Percentiles rank a stretch among this genome's conserved stretches.
Evolutionary conservation across 2,329 filamentous ascomycete species (phyloP).

Genomic region (Ceratocystis albifundus): DNA sequence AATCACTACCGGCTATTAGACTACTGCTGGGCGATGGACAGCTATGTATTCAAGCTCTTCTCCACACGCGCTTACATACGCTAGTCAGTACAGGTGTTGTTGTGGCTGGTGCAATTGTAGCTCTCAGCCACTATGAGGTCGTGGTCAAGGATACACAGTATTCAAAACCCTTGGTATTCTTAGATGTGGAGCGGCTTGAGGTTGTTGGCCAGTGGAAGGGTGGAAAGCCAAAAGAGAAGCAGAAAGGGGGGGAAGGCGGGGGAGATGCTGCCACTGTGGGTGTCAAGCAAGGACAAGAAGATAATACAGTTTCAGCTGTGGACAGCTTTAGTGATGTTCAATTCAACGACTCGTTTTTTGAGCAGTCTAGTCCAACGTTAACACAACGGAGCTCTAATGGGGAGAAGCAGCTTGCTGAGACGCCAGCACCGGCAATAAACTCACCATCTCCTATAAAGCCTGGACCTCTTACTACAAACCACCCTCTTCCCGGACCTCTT

Average conservation of each 20-base stretch:
- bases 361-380: conserved; percentile 2
- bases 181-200: conserved; percentile 13
- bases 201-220: conserved; percentile 5
- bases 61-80: conserved; percentile 37
- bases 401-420: not conserved
- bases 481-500: conserved; percentile 11
- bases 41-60: conserved; percentile 43
- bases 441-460: not conserved
- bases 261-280: not conserved
- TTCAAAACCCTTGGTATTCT: not conserved
- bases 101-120: conserved; percentile 39
- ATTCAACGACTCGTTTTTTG: conserved; percentile 20
- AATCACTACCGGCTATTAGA: conserved; percentile 33
- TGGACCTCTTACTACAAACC: conserved; percentile 29
- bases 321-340: conserved; percentile 20
- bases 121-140: conserved; percentile 33
- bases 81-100: conserved; percentile 39
- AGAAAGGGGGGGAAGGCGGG: no score
- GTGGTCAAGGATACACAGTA: not conserved
- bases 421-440: not conserved
- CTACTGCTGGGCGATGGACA: conserved; percentile 43
- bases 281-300: not conserved
- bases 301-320: not conserved
- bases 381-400: not conserved
- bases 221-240: not conserved